phyloP scores from a whole-genome alignment of 371 early-diverging fungal species.

The Entomophthora muscae region DNA sequence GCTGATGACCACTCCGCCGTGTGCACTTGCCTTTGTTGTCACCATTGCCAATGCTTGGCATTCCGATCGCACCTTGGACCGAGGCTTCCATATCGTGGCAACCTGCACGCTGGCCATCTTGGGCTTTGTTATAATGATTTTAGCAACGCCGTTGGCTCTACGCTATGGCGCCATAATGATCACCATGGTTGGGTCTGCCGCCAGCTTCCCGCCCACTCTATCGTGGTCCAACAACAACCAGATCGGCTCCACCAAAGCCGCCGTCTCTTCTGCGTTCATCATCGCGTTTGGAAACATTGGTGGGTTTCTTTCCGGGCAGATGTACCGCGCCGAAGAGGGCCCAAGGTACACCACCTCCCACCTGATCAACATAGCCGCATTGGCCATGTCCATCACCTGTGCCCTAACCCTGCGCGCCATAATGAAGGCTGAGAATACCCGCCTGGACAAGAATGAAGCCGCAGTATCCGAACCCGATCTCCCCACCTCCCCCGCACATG shows the following conservation, averaged over 20 bases:
- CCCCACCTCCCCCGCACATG: neutral
- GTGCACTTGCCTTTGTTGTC: slow-evolving; percentile 26
- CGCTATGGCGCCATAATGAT: slow-evolving; percentile 32
- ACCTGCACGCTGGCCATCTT: slow-evolving; percentile 36
- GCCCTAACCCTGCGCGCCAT: neutral
- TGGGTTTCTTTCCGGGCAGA: slow-evolving; percentile 36
- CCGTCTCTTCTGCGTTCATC: slow-evolving; percentile 25
- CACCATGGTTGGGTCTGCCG: slow-evolving; percentile 31
- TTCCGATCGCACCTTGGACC: slow-evolving; percentile 37
- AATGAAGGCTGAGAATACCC: neutral
- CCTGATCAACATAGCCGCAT: neutral
- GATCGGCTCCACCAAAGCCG: slow-evolving; percentile 37
- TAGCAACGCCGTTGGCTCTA: slow-evolving; percentile 15
- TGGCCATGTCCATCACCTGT: neutral
- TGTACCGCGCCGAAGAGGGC: slow-evolving; percentile 36
- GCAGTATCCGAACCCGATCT: neutral
- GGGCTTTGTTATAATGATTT: slow-evolving; percentile 40
- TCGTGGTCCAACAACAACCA: slow-evolving; percentile 27
- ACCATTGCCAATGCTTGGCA: slow-evolving; percentile 35
- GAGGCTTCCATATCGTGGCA: slow-evolving; percentile 37
- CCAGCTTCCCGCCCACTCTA: slow-evolving; percentile 23
- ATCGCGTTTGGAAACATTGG: slow-evolving; percentile 6
- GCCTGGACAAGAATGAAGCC: neutral
- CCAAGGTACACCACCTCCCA: slow-evolving; percentile 20
- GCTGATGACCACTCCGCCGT: slow-evolving; percentile 27